Percentiles rank a stretch among this genome's conserved stretches.
Evolutionary conservation across 2,329 filamentous ascomycete genomes (phyloP).

Genomic region (Daldinia sp.): DNA sequence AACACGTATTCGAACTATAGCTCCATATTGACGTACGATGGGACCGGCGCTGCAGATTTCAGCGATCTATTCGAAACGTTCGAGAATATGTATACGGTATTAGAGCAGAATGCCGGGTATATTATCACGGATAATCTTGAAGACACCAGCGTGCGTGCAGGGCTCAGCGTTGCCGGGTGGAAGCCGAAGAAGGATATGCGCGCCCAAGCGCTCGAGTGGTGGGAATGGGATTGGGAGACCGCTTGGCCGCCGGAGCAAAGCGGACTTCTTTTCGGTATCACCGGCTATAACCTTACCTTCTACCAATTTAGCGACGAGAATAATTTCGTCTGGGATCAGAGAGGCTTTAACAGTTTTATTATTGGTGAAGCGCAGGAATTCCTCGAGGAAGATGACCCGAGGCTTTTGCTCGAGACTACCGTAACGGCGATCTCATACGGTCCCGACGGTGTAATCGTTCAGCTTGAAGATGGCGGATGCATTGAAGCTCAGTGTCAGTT

Average conservation of each 20-base stretch:
- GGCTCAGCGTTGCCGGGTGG: conserved; percentile 68
- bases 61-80: conserved; percentile 58
- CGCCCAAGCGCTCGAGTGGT: conserved; percentile 69
- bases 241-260: conserved; percentile 64
- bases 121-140: conserved; percentile 68
- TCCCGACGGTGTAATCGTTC: conserved; percentile 60
- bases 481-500: conserved; percentile 44
- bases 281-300: conserved; percentile 68
- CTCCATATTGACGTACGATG: conserved; percentile 67
- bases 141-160: conserved; percentile 67
- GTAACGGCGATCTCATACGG: conserved; percentile 64
- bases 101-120: conserved; percentile 62
- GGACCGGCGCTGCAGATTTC: conserved; percentile 63
- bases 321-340: conserved; percentile 67
- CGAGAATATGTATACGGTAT: conserved; percentile 54
- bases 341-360: conserved; percentile 68
- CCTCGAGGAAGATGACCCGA: conserved; percentile 60
- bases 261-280: conserved; percentile 62
- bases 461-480: conserved; percentile 58
- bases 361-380: conserved; percentile 65
- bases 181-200: conserved; percentile 64
- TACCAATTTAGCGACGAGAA: conserved; percentile 69
- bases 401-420: conserved; percentile 65
- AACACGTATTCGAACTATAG: conserved; percentile 67
- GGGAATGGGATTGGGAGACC: conserved; percentile 60